Percentiles rank a stretch among this genome's conserved stretches.
Conservation (phyloP, 352 stramenopile genomes). For the Phytophthora idaei region DNA sequence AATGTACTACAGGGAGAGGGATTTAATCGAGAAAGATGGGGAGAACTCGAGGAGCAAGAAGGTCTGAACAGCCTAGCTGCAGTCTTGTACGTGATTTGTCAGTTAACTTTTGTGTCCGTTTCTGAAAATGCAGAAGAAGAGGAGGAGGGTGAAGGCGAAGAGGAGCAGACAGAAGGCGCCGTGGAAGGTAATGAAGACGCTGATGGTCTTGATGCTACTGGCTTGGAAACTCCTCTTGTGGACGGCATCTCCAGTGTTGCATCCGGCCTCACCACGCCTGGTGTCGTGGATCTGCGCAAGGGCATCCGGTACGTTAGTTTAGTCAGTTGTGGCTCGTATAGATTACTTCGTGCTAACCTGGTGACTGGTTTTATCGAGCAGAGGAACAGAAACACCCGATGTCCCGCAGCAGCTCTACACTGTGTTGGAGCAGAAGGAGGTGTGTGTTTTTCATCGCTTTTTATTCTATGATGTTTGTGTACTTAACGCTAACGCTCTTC, state of each 20-base stretch:
- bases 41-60: slow-evolving; percentile 72
- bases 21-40: slow-evolving; percentile 74
- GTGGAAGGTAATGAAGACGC: slow-evolving; percentile 36
- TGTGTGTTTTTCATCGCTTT: slow-evolving; percentile 21
- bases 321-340: not conserved
- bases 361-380: slow-evolving; percentile 24
- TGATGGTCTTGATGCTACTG: slow-evolving; percentile 56
- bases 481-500: slow-evolving; percentile 5
- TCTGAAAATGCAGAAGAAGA: slow-evolving; percentile 33
- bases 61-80: slow-evolving; percentile 31
- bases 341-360: slow-evolving; percentile 4
- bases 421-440: slow-evolving; percentile 78
- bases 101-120: slow-evolving; percentile 3
- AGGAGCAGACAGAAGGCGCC: slow-evolving; percentile 43
- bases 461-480: not conserved
- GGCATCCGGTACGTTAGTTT: slow-evolving; percentile 50
- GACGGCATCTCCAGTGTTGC: slow-evolving; percentile 73
- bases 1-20: slow-evolving; percentile 34
- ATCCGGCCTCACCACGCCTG: slow-evolving; percentile 73
- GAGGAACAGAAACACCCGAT: slow-evolving; percentile 66
- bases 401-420: slow-evolving; percentile 77
- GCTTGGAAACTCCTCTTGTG: slow-evolving; percentile 58
- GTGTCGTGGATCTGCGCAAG: slow-evolving; percentile 81
- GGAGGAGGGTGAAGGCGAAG: slow-evolving; percentile 54
- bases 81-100: not conserved